phyloP scores from a whole-genome alignment of 208 protist species.

The Crithidia thermophila region DNA sequence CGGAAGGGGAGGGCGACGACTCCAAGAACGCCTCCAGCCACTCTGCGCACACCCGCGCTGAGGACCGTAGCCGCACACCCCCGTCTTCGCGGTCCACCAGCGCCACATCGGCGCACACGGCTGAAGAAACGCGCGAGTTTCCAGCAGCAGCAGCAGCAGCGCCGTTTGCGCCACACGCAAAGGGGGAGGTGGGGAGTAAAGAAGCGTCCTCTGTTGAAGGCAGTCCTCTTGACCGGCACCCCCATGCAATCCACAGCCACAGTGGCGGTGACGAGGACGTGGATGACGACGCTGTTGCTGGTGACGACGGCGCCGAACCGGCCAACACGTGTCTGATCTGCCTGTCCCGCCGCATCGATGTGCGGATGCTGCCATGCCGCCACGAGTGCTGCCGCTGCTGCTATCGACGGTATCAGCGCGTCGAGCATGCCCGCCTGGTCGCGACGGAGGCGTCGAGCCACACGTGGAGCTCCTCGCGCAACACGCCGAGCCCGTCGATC shows the following conservation, averaged over 20 bases:
- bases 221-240: too few species aligned
- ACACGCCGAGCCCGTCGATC: neutral
- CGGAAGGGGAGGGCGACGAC: neutral
- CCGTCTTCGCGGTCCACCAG: neutral
- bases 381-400: conserved; percentile 33
- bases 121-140: too few species aligned
- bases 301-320: conserved; percentile 5
- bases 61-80: neutral
- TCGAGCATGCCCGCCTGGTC: conserved; percentile 4
- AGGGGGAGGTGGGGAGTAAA: too few species aligned
- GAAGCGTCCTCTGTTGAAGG: too few species aligned
- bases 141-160: neutral
- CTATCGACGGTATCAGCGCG: conserved; percentile 10
- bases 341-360: conserved; percentile 10
- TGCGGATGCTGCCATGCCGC: conserved; percentile 28
- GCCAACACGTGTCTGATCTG: conserved; percentile 33
- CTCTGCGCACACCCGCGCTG: neutral
- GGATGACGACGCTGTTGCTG: neutral
- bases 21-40: neutral
- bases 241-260: too few species aligned
- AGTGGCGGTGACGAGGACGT: neutral
- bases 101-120: neutral
- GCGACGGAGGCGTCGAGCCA: conserved; percentile 5
- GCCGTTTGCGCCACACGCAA: neutral
- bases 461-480: neutral